Evolutionary conservation across 805 yeast genomes (phyloP).

Genomic region (Candida germanica): DNA sequence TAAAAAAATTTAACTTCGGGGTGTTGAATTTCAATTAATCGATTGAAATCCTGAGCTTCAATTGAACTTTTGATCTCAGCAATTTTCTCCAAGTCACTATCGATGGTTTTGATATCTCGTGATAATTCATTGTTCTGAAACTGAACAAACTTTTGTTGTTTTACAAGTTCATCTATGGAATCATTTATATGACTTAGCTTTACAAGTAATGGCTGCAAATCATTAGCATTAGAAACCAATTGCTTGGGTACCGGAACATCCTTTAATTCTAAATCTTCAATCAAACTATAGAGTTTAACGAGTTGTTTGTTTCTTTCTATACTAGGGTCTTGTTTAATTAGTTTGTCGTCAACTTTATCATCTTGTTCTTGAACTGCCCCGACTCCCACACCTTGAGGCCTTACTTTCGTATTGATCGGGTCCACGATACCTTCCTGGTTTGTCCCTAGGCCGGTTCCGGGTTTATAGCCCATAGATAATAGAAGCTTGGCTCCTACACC

Average conservation of each 20-base stretch:
- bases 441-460: constrained; percentile 83
- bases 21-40: constrained; percentile 2
- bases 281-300: constrained; percentile 26
- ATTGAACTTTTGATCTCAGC: constrained; percentile 2
- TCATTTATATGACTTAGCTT: constrained; percentile 15
- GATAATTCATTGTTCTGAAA: constrained; percentile 8
- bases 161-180: constrained; percentile 14
- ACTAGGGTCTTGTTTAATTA: constrained; percentile 2
- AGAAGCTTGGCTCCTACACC: constrained; percentile 85
- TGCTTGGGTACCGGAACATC: constrained; percentile 34
- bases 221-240: neutral
- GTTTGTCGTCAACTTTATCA: constrained; percentile 18
- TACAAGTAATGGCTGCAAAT: constrained; percentile 12
- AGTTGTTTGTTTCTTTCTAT: constrained; percentile 1
- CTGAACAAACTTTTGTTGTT: constrained; percentile 12
- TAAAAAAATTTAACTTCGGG: constrained; percentile 9
- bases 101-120: neutral
- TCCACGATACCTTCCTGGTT: constrained; percentile 66
- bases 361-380: constrained; percentile 54
- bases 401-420: constrained; percentile 71
- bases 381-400: constrained; percentile 71
- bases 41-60: neutral
- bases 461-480: constrained; percentile 81
- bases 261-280: constrained; percentile 32
- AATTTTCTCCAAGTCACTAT: constrained; percentile 2